phyloP scores from a whole-genome alignment of 2,329 filamentous ascomycete genomes.

The Penicillium freii region DNA sequence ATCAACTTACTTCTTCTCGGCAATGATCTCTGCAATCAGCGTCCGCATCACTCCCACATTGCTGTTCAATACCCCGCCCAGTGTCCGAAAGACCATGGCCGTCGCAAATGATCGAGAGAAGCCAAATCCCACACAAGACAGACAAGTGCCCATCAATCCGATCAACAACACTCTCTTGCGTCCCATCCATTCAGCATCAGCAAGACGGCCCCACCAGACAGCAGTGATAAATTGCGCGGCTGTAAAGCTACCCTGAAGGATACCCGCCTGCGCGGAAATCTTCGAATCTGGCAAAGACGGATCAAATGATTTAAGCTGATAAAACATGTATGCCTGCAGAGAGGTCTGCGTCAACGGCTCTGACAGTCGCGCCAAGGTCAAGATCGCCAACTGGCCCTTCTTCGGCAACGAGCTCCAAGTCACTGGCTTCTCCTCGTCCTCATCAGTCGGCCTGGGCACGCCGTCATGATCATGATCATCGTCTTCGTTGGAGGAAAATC shows the following conservation, averaged over 20 bases:
- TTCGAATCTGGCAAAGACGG: slow-evolving; percentile 56
- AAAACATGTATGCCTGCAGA: slow-evolving; percentile 78
- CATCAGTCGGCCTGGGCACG: slow-evolving; percentile 3
- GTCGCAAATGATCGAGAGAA: slow-evolving; percentile 62
- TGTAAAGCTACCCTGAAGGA: slow-evolving; percentile 76
- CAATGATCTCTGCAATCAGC: slow-evolving; percentile 70
- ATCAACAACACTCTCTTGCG: slow-evolving; percentile 77
- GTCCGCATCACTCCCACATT: slow-evolving; percentile 74
- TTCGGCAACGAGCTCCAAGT: slow-evolving; percentile 72
- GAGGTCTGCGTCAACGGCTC: slow-evolving; percentile 81
- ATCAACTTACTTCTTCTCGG: slow-evolving; percentile 60
- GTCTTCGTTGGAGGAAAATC: slow-evolving; percentile 17
- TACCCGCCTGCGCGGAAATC: slow-evolving; percentile 73
- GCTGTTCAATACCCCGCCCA: slow-evolving; percentile 68
- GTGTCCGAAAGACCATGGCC: slow-evolving; percentile 63
- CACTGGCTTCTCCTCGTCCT: slow-evolving; percentile 47
- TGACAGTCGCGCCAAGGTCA: slow-evolving; percentile 74
- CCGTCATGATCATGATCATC: slow-evolving; percentile 16
- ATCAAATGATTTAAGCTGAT: slow-evolving; percentile 79
- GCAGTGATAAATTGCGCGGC: slow-evolving; percentile 79
- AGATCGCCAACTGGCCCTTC: slow-evolving; percentile 73
- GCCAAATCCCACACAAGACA: slow-evolving; percentile 67
- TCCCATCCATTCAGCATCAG: slow-evolving; percentile 63
- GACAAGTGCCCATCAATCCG: slow-evolving; percentile 67
- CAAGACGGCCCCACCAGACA: slow-evolving; percentile 74